These are phyloP conservation scores for Pythium aristosporum DNA, from an alignment of 352 stramenopile genomes.

Conservation along the genomic window DNA sequence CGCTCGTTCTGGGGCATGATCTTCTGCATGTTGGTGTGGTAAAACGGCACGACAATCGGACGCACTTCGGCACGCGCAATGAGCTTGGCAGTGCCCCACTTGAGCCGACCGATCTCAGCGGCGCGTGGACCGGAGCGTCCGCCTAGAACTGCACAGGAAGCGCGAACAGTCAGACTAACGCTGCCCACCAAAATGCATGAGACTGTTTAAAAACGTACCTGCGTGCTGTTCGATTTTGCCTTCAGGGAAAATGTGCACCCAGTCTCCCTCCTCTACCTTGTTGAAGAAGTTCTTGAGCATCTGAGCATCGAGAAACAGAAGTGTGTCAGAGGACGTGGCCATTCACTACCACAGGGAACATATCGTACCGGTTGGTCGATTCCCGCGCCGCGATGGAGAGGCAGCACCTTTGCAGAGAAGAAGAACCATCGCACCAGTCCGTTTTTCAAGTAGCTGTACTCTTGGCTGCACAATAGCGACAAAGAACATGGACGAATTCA, in stretches of 20 bases:
- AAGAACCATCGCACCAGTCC: conserved; percentile 55
- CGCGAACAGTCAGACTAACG: background rate
- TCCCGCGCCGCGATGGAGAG: conserved; percentile 67
- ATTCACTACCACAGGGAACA: background rate
- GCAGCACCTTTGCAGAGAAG: conserved; percentile 69
- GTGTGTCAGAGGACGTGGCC: background rate
- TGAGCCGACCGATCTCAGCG: conserved; percentile 79
- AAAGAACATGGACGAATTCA: background rate
- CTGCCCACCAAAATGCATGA: background rate
- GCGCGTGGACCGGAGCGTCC: conserved; percentile 55
- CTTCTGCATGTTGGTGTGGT: conserved; percentile 87
- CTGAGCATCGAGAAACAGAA: conserved; percentile 22
- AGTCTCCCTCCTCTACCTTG: conserved; percentile 72
- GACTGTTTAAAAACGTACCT: conserved; percentile 27
- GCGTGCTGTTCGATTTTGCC: conserved; percentile 77
- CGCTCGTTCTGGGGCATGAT: conserved; percentile 82
- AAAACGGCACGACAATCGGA: conserved; percentile 82
- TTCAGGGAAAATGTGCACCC: conserved; percentile 89
- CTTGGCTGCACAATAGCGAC: conserved; percentile 47
- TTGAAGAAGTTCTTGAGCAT: conserved; percentile 81
- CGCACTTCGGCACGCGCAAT: conserved; percentile 68
- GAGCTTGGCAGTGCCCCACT: conserved; percentile 87
- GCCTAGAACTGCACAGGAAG: conserved; percentile 45
- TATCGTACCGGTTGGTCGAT: conserved; percentile 62
- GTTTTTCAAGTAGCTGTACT: conserved; percentile 81